Evolutionary conservation across 2,329 filamentous ascomycete species (phyloP).

Genomic region (Meredithiella fracta): DNA sequence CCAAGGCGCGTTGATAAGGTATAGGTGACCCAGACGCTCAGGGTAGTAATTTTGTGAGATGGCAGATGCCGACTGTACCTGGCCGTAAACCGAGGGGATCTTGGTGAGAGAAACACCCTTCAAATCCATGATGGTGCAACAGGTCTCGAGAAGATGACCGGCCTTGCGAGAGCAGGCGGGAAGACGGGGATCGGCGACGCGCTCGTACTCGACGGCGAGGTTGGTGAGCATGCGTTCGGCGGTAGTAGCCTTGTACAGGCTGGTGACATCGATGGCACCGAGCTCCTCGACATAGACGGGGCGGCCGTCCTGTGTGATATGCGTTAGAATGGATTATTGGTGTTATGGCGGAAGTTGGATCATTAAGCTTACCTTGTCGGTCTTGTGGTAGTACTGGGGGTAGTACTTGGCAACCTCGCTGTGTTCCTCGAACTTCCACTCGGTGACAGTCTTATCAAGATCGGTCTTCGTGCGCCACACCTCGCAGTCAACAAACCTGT

Average conservation of each 20-base stretch:
- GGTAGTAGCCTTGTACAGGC: slow-evolving; percentile 86
- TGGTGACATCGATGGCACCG: slow-evolving; percentile 76
- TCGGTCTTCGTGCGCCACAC: slow-evolving; percentile 79
- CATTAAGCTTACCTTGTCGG: slow-evolving; percentile 48
- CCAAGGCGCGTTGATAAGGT: slow-evolving; percentile 96
- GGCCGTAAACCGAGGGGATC: slow-evolving; percentile 70
- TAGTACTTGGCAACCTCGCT: slow-evolving; percentile 75
- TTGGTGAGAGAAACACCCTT: slow-evolving; percentile 80
- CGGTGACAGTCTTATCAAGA: slow-evolving; percentile 64
- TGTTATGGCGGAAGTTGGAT: background rate
- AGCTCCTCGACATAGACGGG: slow-evolving; percentile 95
- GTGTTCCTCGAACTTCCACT: slow-evolving; percentile 80
- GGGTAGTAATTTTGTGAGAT: slow-evolving; percentile 99
- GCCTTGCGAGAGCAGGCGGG: slow-evolving; percentile 90
- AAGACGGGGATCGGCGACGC: slow-evolving; percentile 77
- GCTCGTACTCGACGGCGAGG: slow-evolving; percentile 95
- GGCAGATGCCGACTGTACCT: slow-evolving; percentile 67
- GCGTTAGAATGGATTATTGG: background rate
- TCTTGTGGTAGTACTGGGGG: slow-evolving; percentile 98
- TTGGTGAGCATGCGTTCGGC: slow-evolving; percentile 90
- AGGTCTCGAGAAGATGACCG: slow-evolving; percentile 83
- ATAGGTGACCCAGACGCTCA: slow-evolving; percentile 86
- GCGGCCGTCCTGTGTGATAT: slow-evolving; percentile 58
- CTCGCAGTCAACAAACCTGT: slow-evolving; percentile 79
- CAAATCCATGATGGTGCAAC: slow-evolving; percentile 95